Percentiles rank a stretch among this genome's conserved stretches.
These are phyloP conservation scores for Cajanus cajan DNA, from an alignment of 306 rosid genomes.

Conservation along the genomic window DNA sequence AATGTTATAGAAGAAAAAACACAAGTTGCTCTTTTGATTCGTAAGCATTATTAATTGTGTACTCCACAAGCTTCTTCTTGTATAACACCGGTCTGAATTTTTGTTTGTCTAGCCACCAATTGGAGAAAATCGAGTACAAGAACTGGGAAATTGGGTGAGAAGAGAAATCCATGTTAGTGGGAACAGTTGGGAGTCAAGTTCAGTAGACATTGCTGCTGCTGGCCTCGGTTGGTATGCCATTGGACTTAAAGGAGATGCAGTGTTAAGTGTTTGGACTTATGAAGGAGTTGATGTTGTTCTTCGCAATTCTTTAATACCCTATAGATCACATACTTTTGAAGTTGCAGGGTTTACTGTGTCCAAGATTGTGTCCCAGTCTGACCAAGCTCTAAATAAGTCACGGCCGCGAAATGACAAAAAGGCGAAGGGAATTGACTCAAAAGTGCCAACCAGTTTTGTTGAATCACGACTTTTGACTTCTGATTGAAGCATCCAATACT, in stretches of 20 bases:
- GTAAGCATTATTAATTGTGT: conserved; percentile 7
- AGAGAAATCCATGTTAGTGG: conserved; percentile 64
- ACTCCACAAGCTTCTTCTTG: conserved; percentile 3
- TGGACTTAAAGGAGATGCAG: conserved; percentile 90
- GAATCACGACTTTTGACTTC: conserved; percentile 27
- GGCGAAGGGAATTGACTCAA: conserved; percentile 31
- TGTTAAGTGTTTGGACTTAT: conserved; percentile 75
- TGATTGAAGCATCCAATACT: conserved; percentile 14
- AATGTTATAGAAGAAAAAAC: conserved; percentile 3
- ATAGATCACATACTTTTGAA: conserved; percentile 65
- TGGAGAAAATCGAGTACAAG: conserved; percentile 65
- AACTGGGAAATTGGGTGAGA: conserved; percentile 81
- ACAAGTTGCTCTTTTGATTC: background rate
- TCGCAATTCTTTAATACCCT: conserved; percentile 72
- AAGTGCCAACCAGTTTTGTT: conserved; percentile 22
- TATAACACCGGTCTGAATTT: conserved; percentile 14
- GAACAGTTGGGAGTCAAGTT: conserved; percentile 86
- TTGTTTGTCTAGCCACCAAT: conserved; percentile 75
- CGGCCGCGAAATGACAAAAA: conserved; percentile 41
- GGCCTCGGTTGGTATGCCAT: conserved; percentile 95
- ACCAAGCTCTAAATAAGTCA: conserved; percentile 55
- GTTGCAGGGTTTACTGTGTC: conserved; percentile 79
- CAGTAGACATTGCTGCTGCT: conserved; percentile 77
- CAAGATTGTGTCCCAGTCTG: conserved; percentile 78
- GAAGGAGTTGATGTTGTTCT: conserved; percentile 76